Conservation (phyloP, 2,329 filamentous ascomycete species). For the Pestalotiopsis sp. region DNA sequence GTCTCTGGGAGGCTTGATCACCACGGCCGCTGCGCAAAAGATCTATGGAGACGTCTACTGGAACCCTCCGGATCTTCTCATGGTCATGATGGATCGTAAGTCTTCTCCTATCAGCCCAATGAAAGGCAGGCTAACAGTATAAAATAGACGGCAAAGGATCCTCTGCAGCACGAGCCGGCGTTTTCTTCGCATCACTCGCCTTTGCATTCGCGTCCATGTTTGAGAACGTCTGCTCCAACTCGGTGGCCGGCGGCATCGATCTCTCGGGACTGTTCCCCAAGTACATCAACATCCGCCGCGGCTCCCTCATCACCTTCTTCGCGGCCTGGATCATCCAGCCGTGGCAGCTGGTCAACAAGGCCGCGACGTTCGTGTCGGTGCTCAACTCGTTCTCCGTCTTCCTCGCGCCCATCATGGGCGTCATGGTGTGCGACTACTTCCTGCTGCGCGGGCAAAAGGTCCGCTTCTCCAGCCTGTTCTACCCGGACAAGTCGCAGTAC, state of each 20-base stretch:
- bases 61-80: conserved; percentile 44
- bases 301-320: conserved; percentile 23
- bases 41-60: conserved; percentile 46
- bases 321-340: conserved; percentile 25
- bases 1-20: conserved; percentile 41
- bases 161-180: conserved; percentile 20
- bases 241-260: conserved; percentile 24
- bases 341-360: conserved; percentile 26
- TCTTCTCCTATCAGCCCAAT: neutral
- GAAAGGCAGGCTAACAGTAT: conserved; percentile 1
- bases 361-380: conserved; percentile 24
- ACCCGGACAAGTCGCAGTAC: conserved; percentile 33
- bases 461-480: conserved; percentile 32
- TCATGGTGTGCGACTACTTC: conserved; percentile 35
- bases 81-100: conserved; percentile 40
- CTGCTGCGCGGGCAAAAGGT: conserved; percentile 30
- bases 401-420: conserved; percentile 32
- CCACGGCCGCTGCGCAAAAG: conserved; percentile 41
- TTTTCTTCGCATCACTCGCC: conserved; percentile 23
- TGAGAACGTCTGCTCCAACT: conserved; percentile 36
- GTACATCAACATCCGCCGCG: conserved; percentile 26
- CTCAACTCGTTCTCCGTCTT: conserved; percentile 38
- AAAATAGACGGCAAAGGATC: conserved; percentile 34
- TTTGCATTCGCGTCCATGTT: conserved; percentile 40
- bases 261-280: conserved; percentile 20